Percentiles rank a stretch among this genome's conserved stretches.
Conservation (phyloP, 352 stramenopile species). For the Globisporangium ultimum region DNA sequence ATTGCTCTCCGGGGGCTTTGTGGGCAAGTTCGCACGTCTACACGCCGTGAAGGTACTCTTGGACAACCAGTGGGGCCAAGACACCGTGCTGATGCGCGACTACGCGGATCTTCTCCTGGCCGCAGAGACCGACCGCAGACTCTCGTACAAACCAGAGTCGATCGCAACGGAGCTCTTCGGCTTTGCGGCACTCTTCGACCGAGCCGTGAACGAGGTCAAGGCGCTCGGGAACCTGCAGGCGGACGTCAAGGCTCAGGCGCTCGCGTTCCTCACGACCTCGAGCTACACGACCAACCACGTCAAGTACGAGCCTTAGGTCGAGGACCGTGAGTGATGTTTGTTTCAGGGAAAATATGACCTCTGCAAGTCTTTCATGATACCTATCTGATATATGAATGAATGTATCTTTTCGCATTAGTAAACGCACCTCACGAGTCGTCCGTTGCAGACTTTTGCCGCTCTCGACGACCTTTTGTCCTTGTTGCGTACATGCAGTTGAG, state of each 20-base stretch:
- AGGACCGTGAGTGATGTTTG: not conserved
- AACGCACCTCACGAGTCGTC: too few relatives aligned
- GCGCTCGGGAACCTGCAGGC: constrained; percentile 10
- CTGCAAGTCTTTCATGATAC: too few relatives aligned
- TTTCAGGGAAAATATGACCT: not conserved
- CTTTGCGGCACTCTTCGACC: constrained; percentile 12
- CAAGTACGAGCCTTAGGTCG: constrained; percentile 1
- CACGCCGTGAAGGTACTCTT: constrained; percentile 26
- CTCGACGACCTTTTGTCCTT: too few relatives aligned
- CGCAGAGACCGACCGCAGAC: constrained; percentile 15
- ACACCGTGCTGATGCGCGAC: constrained; percentile 28
- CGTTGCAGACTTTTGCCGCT: too few relatives aligned
- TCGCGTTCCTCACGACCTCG: constrained; percentile 14
- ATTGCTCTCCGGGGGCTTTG: constrained; percentile 15
- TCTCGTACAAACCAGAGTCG: constrained; percentile 19
- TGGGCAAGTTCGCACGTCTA: constrained; percentile 25
- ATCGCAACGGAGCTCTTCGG: constrained; percentile 13
- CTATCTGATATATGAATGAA: too few relatives aligned
- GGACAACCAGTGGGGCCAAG: constrained; percentile 23
- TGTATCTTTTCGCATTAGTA: too few relatives aligned
- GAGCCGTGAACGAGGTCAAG: constrained; percentile 11
- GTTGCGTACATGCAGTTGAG: too few relatives aligned
- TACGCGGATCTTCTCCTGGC: constrained; percentile 23
- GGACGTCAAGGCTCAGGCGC: constrained; percentile 15
- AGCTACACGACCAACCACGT: constrained; percentile 9